Base-by-base conservation (phyloP, 768 basidiomycete species). In the Lactarius pseudohatsudake region DNA sequence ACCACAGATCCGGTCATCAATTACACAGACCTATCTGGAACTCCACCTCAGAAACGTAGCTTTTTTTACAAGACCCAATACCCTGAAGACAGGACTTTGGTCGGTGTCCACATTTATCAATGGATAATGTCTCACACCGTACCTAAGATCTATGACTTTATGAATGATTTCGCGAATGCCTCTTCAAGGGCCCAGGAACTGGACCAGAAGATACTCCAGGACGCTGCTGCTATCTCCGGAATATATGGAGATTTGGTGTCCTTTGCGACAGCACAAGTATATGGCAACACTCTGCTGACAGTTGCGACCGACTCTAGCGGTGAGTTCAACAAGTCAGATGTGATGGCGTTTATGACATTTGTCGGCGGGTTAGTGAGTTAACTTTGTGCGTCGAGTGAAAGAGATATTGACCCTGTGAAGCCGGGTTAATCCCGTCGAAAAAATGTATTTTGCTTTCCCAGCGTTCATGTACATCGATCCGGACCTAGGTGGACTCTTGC, bases 401-500 rank as follows among this genome's bases (percentile, higher is more conserved):
- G 47, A 56, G 36, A 59, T 11, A n/a, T 47, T 62, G 41, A 50
- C 10, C 58, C 18, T 38, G 26, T 57, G n/a, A 18, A 68, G 53
- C 34, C 60, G 66, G 28, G 78, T 77, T 8, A 84, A 81, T 68
- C 78, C 86, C 1, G 84, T 86, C 9, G 86, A 88, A 63, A 84
- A 85, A 28, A 76, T 84, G 28, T 83, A 77, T 67, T 74, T 81
- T 26, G 70, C 84, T 5, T 86, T 82, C 73, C 86, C 79, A 15
- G 74, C 81, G 3, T 75, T 85, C 60, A 72, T 87, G 61, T 87
- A 86, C 69, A 76, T 80, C 56, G 85, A 86, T 70, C 81, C 85
- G 1, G 66, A 62, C 1, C 78, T 86, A 32, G 85, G 86, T 1
- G 62, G 41, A n/a, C 59, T 45, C 26, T 61, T 72, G 13, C 63